Conservation (phyloP, 2,329 filamentous ascomycete species). For the Chaetothyriales sp. region DNA sequence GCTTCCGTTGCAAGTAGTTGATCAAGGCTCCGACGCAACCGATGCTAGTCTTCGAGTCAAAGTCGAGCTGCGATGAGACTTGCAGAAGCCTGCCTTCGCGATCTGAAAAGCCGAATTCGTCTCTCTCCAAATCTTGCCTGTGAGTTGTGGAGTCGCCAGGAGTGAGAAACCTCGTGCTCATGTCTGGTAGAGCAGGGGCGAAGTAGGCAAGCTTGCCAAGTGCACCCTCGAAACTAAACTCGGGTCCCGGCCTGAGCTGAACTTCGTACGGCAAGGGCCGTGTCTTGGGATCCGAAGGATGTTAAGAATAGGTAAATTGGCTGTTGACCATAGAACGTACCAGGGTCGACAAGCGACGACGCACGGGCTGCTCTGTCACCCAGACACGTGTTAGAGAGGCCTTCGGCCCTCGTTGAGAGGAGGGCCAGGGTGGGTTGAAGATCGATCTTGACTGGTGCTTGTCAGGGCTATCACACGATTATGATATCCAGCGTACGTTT, state of each 20-base stretch:
- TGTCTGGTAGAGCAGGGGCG: constrained; percentile 29
- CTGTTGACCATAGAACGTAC: constrained; percentile 13
- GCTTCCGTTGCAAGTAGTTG: constrained; percentile 59
- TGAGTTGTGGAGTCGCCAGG: constrained; percentile 42
- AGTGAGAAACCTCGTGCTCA: constrained; percentile 45
- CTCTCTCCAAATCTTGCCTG: constrained; percentile 23
- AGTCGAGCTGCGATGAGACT: constrained; percentile 56
- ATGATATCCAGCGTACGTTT: constrained; percentile 28
- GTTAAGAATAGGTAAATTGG: neutral
- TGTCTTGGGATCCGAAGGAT: constrained; percentile 5
- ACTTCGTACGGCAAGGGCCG: constrained; percentile 45
- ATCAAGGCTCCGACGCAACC: constrained; percentile 81
- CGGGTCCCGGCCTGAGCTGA: constrained; percentile 54
- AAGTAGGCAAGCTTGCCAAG: constrained; percentile 52
- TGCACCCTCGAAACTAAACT: constrained; percentile 58
- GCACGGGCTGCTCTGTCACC: neutral
- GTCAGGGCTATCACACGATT: constrained; percentile 12
- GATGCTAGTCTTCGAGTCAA: constrained; percentile 61
- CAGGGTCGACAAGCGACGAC: constrained; percentile 20
- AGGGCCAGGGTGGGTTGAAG: constrained; percentile 49
- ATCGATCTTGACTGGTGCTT: constrained; percentile 43
- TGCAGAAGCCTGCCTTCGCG: constrained; percentile 52
- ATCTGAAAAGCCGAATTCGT: constrained; percentile 34
- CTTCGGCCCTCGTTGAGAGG: constrained; percentile 41
- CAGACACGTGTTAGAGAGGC: constrained; percentile 2